Evolutionary conservation across 108 stramenopile species (phyloP), one percentile per base, ranked within the genome.

Genomic region (Phaeodactylum tricornutum): DNA sequence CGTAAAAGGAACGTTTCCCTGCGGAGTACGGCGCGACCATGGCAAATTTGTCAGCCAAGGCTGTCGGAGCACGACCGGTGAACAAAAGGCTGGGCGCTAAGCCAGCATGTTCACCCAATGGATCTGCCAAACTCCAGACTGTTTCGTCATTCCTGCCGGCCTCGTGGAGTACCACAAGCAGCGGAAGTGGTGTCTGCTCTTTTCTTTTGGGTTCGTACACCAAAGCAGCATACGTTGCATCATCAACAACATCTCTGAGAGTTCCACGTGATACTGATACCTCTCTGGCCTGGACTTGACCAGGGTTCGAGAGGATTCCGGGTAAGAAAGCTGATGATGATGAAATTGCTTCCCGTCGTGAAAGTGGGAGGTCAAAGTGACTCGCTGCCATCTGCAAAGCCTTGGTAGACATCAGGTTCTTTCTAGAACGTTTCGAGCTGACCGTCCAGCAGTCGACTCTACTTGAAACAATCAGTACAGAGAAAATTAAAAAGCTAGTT

Each of bases 101-200:
- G 19, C 81, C 77, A 0, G 75, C 64, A 59, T 89, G 82, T 48
- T 89, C 82, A 6, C 87, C 87, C 8, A 30, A 49, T 2, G 52
- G 27, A 47, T 79, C 42, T 4, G 80, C 81, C 43, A 89, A 62
- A 15, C 43, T 45, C 24, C 69, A 47, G 20, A 74, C 74, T 43
- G 69, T 66, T 42, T 68, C 44, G 25, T 73, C 55, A 57, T 89
- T 84, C 29, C 50, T 59, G 1, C 79, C 87, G 12, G 87, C 82
- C 26, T 80, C 87, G 31, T 81, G 82, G 29, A 89, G 53, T 0
- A 89, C 69, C 9, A 89, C 47, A 31, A 88, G 55, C 19, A 89
- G 69, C 20, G 82, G 87, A 0, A 39, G 17, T n/a, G n/a, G 6
- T 36, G 27, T 17, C 30, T 36, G 3, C 40, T 41, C 20, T 25